phyloP scores from a whole-genome alignment of 1,284 basidiomycete genomes.

The Trichosporon faecale region DNA sequence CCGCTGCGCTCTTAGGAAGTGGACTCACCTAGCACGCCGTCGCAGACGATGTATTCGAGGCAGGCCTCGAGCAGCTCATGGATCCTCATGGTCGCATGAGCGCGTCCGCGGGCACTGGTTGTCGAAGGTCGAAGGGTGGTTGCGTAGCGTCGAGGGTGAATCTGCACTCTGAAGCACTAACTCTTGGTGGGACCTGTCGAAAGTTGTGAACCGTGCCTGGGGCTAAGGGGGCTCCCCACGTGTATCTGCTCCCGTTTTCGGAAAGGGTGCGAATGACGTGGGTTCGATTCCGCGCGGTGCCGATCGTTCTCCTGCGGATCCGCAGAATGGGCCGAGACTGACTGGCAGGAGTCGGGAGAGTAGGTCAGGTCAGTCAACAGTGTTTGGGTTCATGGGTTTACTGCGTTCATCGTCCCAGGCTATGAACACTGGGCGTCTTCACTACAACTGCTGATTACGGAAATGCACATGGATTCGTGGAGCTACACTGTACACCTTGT shows the following conservation, averaged over 20 bases:
- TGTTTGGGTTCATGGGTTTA: neutral
- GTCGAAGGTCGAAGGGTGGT: neutral
- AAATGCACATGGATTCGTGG: neutral
- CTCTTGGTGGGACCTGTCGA: conserved; percentile 4
- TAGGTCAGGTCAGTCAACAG: too few relatives aligned
- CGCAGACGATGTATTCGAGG: conserved; percentile 44
- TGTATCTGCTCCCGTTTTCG: neutral
- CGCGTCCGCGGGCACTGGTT: neutral
- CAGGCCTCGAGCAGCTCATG: conserved; percentile 46
- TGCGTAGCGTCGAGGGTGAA: neutral
- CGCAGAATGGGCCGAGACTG: neutral
- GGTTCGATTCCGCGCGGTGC: neutral
- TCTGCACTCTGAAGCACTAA: neutral
- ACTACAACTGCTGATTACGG: neutral
- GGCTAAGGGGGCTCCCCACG: neutral
- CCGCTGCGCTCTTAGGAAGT: neutral
- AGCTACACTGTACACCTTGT: too few relatives aligned
- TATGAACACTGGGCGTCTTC: neutral
- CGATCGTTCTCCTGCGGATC: too few relatives aligned
- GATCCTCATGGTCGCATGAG: conserved; percentile 36
- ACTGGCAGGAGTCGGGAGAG: too few relatives aligned
- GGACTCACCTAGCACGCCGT: conserved; percentile 47
- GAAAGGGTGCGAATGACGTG: neutral
- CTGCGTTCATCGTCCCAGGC: neutral
- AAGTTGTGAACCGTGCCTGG: conserved; percentile 6